phyloP scores from a whole-genome alignment of 129 eudicot genomes.

The Pittosporum tobira region DNA sequence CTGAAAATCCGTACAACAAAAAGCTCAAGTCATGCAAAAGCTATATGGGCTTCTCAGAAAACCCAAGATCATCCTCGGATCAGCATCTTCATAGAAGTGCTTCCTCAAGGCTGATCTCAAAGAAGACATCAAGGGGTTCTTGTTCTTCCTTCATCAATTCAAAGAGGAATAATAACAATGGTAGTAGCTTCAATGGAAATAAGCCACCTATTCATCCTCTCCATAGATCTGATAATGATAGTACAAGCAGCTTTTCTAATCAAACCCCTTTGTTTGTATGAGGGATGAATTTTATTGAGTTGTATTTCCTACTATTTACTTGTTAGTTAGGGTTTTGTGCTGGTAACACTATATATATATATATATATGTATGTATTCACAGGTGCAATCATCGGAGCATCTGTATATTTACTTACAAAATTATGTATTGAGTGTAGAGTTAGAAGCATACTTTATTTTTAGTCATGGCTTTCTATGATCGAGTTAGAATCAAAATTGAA shows the following conservation, averaged over 20 bases:
- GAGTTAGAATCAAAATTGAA: too few species aligned
- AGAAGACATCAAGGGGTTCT: conserved; percentile 30
- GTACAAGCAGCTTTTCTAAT: conserved; percentile 21
- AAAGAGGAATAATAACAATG: conserved; percentile 12
- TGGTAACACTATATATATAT: too few species aligned
- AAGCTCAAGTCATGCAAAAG: conserved; percentile 62
- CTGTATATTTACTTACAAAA: too few species aligned
- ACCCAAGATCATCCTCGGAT: not conserved
- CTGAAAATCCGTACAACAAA: conserved; percentile 62
- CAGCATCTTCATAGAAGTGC: conserved; percentile 21
- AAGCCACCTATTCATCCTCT: conserved; percentile 50
- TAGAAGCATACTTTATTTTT: too few species aligned
- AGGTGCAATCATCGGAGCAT: too few species aligned
- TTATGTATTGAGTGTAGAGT: too few species aligned
- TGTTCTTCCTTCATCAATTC: conserved; percentile 29
- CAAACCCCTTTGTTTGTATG: conserved; percentile 44
- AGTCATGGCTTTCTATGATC: too few species aligned
- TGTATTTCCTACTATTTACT: too few species aligned
- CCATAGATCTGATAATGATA: conserved; percentile 23
- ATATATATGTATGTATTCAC: too few species aligned
- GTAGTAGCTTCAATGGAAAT: conserved; percentile 20
- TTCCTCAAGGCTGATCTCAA: conserved; percentile 38
- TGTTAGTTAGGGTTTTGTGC: too few species aligned
- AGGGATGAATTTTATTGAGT: too few species aligned
- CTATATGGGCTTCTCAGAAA: conserved; percentile 26